phyloP scores from a whole-genome alignment of 257 asterid genomes.

The Sherardia arvensis region DNA sequence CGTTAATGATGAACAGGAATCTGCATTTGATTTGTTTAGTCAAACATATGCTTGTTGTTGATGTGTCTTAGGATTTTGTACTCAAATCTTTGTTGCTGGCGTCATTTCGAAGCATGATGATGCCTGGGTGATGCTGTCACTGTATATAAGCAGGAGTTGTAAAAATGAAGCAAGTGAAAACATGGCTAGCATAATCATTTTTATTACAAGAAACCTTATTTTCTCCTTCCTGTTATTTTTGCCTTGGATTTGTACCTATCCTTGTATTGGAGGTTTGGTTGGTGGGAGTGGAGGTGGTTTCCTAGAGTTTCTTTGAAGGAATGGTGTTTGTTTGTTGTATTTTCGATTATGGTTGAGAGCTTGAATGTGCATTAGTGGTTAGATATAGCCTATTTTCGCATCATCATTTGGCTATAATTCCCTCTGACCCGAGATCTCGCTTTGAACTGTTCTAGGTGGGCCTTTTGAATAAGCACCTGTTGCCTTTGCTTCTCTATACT shows the following conservation, averaged over 20 bases:
- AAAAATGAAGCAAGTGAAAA: constrained; percentile 42
- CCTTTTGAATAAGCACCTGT: constrained; percentile 24
- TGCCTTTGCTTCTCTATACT: constrained; percentile 15
- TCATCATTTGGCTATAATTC: constrained; percentile 13
- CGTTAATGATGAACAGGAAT: background rate
- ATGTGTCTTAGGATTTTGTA: background rate
- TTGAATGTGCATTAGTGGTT: constrained; percentile 30
- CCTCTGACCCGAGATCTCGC: constrained; percentile 25
- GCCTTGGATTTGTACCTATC: background rate
- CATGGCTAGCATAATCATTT: constrained; percentile 27
- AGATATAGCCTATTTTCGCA: constrained; percentile 11
- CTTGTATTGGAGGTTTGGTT: constrained; percentile 44
- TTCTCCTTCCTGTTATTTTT: constrained; percentile 8
- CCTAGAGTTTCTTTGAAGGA: constrained; percentile 77
- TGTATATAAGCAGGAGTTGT: constrained; percentile 42
- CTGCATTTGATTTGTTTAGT: background rate
- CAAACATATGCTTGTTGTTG: background rate
- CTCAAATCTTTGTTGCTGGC: constrained; percentile 18
- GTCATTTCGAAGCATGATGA: constrained; percentile 30
- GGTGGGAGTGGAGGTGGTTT: constrained; percentile 96
- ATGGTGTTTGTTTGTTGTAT: constrained; percentile 35
- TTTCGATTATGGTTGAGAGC: constrained; percentile 14
- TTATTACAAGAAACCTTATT: constrained; percentile 1
- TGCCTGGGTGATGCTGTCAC: constrained; percentile 27
- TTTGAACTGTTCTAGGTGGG: constrained; percentile 52